Conservation (phyloP, 2,329 filamentous ascomycete species). For the Fusarium buxicola region DNA sequence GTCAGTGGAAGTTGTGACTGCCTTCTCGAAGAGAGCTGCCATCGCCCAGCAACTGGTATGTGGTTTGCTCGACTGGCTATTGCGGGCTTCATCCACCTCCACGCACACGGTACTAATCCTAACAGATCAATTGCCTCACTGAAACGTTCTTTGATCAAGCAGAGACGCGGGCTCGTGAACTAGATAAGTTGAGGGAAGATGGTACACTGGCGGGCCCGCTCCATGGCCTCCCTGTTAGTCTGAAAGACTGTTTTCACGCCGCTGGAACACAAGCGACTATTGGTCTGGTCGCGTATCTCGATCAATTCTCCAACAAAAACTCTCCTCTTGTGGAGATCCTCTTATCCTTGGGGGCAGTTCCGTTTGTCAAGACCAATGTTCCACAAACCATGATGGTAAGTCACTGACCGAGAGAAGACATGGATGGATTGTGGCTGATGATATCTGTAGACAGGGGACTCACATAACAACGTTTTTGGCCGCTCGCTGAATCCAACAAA, state of each 20-base stretch:
- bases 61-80: background rate
- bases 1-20: constrained; percentile 52
- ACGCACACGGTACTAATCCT: background rate
- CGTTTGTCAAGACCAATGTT: constrained; percentile 31
- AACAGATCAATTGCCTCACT: constrained; percentile 51
- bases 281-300: constrained; percentile 15
- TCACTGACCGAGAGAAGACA: background rate
- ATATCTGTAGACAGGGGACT: constrained; percentile 9
- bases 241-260: constrained; percentile 23
- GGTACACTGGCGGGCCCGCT: constrained; percentile 31
- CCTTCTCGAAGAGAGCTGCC: constrained; percentile 46
- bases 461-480: constrained; percentile 64
- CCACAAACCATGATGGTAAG: constrained; percentile 29
- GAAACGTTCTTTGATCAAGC: constrained; percentile 60
- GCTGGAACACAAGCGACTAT: constrained; percentile 16
- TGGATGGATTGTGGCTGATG: background rate
- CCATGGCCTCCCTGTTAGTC: constrained; percentile 31
- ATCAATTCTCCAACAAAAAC: background rate
- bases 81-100: no score
- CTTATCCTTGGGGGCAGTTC: constrained; percentile 13
- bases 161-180: constrained; percentile 20
- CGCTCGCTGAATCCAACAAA: constrained; percentile 70
- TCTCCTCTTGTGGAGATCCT: constrained; percentile 19
- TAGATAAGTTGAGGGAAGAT: constrained; percentile 25
- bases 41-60: constrained; percentile 48